Evolutionary conservation across 1,139 yeast genomes (phyloP).

Genomic region (Magnusiomyces clavatus): DNA sequence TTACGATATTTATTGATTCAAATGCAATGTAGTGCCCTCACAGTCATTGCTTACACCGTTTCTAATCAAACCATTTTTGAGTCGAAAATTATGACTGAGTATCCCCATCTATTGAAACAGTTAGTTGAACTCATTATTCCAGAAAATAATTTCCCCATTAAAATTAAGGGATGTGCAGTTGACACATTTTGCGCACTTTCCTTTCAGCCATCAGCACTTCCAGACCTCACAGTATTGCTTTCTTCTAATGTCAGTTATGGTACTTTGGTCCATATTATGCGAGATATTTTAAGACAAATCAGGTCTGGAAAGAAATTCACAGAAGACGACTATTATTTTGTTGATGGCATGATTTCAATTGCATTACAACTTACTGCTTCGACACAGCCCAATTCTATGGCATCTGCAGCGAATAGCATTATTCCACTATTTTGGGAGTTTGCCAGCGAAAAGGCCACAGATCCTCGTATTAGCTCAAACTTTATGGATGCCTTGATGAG

Average conservation of each 20-base stretch:
- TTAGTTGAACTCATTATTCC: slow-evolving; percentile 64
- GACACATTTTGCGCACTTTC: slow-evolving; percentile 68
- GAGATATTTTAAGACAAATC: slow-evolving; percentile 49
- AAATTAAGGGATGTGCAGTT: slow-evolving; percentile 52
- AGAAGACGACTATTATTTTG: slow-evolving; percentile 28
- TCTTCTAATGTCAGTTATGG: slow-evolving; percentile 94
- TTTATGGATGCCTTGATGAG: slow-evolving; percentile 56
- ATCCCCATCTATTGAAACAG: slow-evolving; percentile 66
- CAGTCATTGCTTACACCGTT: slow-evolving; percentile 39
- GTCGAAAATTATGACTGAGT: slow-evolving; percentile 60
- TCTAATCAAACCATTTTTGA: slow-evolving; percentile 43
- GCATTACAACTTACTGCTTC: slow-evolving; percentile 28
- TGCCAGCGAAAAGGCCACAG: slow-evolving; percentile 43
- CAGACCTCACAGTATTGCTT: slow-evolving; percentile 70
- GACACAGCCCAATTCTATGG: background rate
- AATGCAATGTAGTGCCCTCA: slow-evolving; percentile 61
- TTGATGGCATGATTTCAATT: slow-evolving; percentile 25
- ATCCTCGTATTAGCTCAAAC: slow-evolving; percentile 54
- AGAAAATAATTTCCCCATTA: slow-evolving; percentile 43
- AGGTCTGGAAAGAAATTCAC: slow-evolving; percentile 27
- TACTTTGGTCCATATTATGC: slow-evolving; percentile 59
- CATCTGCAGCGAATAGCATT: slow-evolving; percentile 57
- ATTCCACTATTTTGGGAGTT: slow-evolving; percentile 59
- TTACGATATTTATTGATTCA: slow-evolving; percentile 54
- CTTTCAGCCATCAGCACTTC: slow-evolving; percentile 59